Base-by-base conservation (phyloP, 441 rosid genomes). In the Heliophila coronopifolia region DNA sequence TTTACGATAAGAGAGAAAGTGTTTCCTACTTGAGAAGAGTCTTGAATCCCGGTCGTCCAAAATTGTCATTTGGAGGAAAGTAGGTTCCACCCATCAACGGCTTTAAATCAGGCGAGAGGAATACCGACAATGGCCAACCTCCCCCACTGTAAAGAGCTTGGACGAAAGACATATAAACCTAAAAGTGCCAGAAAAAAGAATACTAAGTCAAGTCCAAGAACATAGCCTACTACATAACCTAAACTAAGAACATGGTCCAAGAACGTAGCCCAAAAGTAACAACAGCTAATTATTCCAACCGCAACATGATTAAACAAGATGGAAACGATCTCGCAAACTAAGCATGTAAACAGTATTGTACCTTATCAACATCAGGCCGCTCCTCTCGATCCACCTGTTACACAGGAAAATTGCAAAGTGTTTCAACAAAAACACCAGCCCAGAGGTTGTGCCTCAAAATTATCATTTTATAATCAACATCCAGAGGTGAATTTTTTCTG, bases 1-100 rank as follows among this genome's bases (percentile, higher is more conserved):
- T 19, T 7, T 12, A 16, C 20, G 32, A 33, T 17, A 31, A 37
- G 46, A 50, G 34, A 33, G 54, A 53, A 46, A 11, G 37, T 25
- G 8, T 36, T 44, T 49, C 7, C 62, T 61, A 84, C 96, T 73
- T 83, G 5, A 91, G 82, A 55, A 84, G 68, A 42, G 96, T 83
- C 73, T 84, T 91, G 73, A 91, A 87, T 24, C 98, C 98, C 2
- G 95, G 96, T 60, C 89, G 77, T 61, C 95, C 96, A 50, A 77
- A 74, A 17, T 81, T 83, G 72, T 91, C 95, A 65, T 87, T 74
- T 0, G 93, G 95, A 24, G 96, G 98, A 36, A 91, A 91, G 75
- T 91, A 91, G 53, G 95, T 91, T 68, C 96, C 98, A 32, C 98
- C 95, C 96, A 91, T 79, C 57, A 91, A 65, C 9, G 98, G 98